Evolutionary conservation across 768 basidiomycete genomes (phyloP).

Genomic region (Mycena chlorophos): DNA sequence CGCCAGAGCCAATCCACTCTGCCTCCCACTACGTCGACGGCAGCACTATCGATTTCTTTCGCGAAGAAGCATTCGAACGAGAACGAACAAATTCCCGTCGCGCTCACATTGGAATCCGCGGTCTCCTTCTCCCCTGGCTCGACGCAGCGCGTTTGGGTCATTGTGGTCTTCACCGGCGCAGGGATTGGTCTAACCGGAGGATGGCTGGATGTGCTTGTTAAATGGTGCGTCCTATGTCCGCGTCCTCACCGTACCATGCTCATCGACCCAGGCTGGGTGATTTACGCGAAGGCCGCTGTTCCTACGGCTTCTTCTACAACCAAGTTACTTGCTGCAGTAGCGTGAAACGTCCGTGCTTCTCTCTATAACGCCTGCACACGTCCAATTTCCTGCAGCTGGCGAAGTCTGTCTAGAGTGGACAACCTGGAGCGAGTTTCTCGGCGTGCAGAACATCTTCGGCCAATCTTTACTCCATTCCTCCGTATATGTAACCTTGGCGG

Average conservation of each 20-base stretch:
- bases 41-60: slow-evolving; percentile 67
- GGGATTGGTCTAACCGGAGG: slow-evolving; percentile 70
- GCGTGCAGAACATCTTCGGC: slow-evolving; percentile 53
- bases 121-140: slow-evolving; percentile 52
- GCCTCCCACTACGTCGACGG: slow-evolving; percentile 54
- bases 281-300: slow-evolving; percentile 66
- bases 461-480: slow-evolving; percentile 65
- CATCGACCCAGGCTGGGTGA: slow-evolving; percentile 57
- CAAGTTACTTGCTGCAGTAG: slow-evolving; percentile 71
- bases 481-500: slow-evolving; percentile 64
- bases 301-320: slow-evolving; percentile 71
- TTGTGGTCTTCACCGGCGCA: slow-evolving; percentile 64
- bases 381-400: slow-evolving; percentile 55
- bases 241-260: neutral
- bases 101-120: slow-evolving; percentile 55
- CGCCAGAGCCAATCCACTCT: slow-evolving; percentile 27
- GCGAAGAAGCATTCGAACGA: slow-evolving; percentile 64
- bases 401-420: slow-evolving; percentile 67
- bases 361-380: neutral
- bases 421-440: slow-evolving; percentile 64
- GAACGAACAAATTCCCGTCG: slow-evolving; percentile 51
- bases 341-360: slow-evolving; percentile 49
- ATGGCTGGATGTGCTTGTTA: slow-evolving; percentile 72
- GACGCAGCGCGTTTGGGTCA: slow-evolving; percentile 64
- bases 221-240: slow-evolving; percentile 49